phyloP scores from a whole-genome alignment of 371 early-diverging fungal species.

The Mortierella sp. region DNA sequence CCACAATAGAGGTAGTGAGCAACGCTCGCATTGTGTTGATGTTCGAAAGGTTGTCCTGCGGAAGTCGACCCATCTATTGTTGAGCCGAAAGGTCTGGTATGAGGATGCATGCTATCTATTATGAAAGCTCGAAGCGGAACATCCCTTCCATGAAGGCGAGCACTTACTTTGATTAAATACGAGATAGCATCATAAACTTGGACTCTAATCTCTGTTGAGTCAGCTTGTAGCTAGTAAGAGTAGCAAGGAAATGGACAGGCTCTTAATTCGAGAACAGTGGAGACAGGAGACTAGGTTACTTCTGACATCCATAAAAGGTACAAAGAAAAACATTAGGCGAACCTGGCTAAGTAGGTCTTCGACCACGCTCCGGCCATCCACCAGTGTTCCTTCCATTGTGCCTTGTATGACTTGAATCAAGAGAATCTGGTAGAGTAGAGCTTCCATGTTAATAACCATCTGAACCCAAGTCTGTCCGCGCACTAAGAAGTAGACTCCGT shows the following conservation, averaged over 20 bases:
- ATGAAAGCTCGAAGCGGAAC: neutral
- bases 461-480: neutral
- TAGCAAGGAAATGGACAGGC: too few relatives aligned
- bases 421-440: constrained; percentile 22
- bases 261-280: too few relatives aligned
- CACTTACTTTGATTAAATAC: constrained; percentile 55
- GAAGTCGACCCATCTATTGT: constrained; percentile 44
- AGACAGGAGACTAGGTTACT: too few relatives aligned
- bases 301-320: too few relatives aligned
- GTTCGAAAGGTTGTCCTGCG: constrained; percentile 27
- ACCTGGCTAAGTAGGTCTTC: constrained; percentile 49
- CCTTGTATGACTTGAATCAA: constrained; percentile 39
- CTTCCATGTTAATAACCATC: neutral
- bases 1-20: constrained; percentile 47
- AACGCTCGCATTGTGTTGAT: constrained; percentile 40
- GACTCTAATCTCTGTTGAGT: constrained; percentile 60
- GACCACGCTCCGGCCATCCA: constrained; percentile 29
- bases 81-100: neutral
- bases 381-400: constrained; percentile 19
- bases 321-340: neutral
- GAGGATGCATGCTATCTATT: neutral
- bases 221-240: constrained; percentile 46
- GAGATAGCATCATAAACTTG: constrained; percentile 58
- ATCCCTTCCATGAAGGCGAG: neutral
- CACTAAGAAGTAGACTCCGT: neutral